Conservation (phyloP, 1,284 basidiomycete genomes). For the Cutaneotrichosporon sp. region DNA sequence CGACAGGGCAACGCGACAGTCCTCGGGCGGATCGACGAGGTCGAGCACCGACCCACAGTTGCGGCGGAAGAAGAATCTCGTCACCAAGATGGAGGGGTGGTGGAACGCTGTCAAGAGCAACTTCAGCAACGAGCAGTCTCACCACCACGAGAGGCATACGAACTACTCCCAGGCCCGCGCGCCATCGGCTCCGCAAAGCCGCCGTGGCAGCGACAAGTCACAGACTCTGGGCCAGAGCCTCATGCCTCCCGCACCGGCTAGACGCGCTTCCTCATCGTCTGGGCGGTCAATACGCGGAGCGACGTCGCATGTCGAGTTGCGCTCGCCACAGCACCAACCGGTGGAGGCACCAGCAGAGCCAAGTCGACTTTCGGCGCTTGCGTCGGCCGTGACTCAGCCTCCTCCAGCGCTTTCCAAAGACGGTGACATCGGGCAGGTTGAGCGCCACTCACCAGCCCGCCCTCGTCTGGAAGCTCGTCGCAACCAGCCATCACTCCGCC, state of each 20-base stretch:
- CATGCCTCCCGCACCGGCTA: slow-evolving; percentile 30
- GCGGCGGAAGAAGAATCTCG: slow-evolving; percentile 53
- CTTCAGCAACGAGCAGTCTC: slow-evolving; percentile 43
- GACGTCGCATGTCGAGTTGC: slow-evolving; percentile 38
- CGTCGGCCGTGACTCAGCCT: slow-evolving; percentile 5
- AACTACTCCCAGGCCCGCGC: slow-evolving; percentile 25
- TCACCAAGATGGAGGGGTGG: slow-evolving; percentile 56
- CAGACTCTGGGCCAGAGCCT: slow-evolving; percentile 13
- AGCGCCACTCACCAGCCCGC: background rate
- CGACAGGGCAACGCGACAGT: slow-evolving; percentile 28
- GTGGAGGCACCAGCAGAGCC: background rate
- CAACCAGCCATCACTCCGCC: slow-evolving; percentile 47
- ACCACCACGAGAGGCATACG: background rate
- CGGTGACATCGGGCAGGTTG: slow-evolving; percentile 3
- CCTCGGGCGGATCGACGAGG: slow-evolving; percentile 35
- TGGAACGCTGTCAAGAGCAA: slow-evolving; percentile 56
- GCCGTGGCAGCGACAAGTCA: slow-evolving; percentile 36
- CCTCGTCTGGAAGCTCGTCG: slow-evolving; percentile 42
- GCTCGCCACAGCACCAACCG: slow-evolving; percentile 5
- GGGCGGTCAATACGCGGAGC: slow-evolving; percentile 33
- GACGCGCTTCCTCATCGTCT: slow-evolving; percentile 30
- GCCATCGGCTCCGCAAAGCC: slow-evolving; percentile 41
- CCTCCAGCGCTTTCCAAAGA: slow-evolving; percentile 19
- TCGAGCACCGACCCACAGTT: slow-evolving; percentile 17
- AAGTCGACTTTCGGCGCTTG: background rate